phyloP scores from a whole-genome alignment of 192 early-diverging fungal species.

The Coemansia sp. region DNA sequence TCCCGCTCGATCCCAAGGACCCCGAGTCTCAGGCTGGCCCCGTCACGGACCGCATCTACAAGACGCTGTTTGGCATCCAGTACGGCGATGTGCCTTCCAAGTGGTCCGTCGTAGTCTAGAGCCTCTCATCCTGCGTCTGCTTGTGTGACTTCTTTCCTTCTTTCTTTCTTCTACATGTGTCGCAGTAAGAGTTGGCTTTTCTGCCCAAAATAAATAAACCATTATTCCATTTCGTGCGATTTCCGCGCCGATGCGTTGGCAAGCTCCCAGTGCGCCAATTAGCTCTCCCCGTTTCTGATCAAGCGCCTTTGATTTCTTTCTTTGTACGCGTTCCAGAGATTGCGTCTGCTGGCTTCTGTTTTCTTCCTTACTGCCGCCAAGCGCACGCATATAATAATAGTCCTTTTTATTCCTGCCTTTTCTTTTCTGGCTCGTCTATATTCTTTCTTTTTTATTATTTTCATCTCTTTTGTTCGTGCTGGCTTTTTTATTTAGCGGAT shows the following conservation, averaged over 20 bases:
- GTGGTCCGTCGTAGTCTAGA: conserved; percentile 33
- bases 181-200: no score
- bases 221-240: no score
- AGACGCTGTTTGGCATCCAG: conserved; percentile 90
- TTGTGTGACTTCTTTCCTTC: conserved; percentile 48
- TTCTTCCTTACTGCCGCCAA: no score
- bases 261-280: no score
- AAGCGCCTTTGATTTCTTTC: not conserved
- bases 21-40: conserved; percentile 79
- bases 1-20: conserved; percentile 89
- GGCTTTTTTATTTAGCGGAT: conserved; percentile 1
- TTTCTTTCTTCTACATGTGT: not conserved
- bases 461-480: not conserved
- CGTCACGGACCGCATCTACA: conserved; percentile 76
- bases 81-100: conserved; percentile 69
- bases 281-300: no score
- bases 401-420: no score
- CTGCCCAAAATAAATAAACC: no score
- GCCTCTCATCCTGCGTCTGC: no score
- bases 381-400: no score
- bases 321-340: not conserved
- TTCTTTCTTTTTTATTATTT: not conserved
- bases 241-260: no score
- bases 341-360: no score
- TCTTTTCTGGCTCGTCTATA: no score